These are phyloP conservation scores for Lumnitzera littorea DNA, from an alignment of 345 rosid genomes.

Conservation along the genomic window DNA sequence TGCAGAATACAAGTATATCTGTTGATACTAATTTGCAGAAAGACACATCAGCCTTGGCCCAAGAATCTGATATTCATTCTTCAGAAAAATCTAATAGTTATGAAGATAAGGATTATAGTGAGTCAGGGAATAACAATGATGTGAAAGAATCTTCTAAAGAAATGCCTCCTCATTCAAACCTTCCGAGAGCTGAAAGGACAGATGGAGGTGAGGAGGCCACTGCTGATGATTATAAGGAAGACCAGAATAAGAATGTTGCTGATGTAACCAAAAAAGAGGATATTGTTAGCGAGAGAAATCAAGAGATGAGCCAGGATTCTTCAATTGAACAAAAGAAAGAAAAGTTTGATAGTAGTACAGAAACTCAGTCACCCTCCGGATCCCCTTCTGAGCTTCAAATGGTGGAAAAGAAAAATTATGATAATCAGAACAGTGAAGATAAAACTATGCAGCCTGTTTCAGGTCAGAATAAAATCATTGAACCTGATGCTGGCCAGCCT, in stretches of 20 bases:
- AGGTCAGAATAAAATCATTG: constrained; percentile 32
- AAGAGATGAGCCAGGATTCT: constrained; percentile 37
- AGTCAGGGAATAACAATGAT: constrained; percentile 29
- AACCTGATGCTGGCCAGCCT: constrained; percentile 29
- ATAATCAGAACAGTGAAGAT: constrained; percentile 49
- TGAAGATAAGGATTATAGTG: constrained; percentile 30
- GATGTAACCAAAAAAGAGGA: constrained; percentile 30
- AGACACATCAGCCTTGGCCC: constrained; percentile 25
- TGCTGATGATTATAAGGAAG: constrained; percentile 27
- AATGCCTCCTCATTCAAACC: constrained; percentile 19
- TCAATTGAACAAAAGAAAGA: constrained; percentile 37
- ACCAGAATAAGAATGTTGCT: constrained; percentile 15
- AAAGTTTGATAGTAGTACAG: constrained; percentile 21
- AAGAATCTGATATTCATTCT: constrained; percentile 28
- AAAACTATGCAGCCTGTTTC: constrained; percentile 30
- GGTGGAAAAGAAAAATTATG: constrained; percentile 39
- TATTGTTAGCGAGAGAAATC: constrained; percentile 22
- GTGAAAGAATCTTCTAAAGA: constrained; percentile 28
- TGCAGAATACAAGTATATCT: constrained; percentile 28
- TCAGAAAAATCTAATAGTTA: constrained; percentile 30
- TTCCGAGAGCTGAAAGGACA: constrained; percentile 32
- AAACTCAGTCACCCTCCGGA: constrained; percentile 26
- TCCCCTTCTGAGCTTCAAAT: constrained; percentile 41
- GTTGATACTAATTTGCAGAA: constrained; percentile 18
- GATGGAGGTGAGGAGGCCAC: constrained; percentile 23